Evolutionary conservation across 768 basidiomycete genomes (phyloP).

Genomic region (Kondoa malvinella): DNA sequence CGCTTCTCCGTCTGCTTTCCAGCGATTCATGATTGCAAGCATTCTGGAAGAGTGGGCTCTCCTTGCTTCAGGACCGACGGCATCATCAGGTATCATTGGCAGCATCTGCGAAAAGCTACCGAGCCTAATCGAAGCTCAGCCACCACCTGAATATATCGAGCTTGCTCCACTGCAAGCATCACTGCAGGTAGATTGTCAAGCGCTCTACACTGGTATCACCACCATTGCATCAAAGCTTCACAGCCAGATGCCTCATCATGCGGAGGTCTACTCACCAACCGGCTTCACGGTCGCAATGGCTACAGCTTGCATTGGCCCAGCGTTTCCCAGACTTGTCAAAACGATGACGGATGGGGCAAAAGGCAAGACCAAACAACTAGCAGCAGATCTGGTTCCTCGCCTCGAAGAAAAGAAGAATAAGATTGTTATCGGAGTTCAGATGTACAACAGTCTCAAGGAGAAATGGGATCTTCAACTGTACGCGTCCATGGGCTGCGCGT

Average conservation of each 20-base stretch:
- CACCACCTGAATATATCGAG: slow-evolving; percentile 38
- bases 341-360: not conserved
- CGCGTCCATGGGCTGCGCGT: slow-evolving; percentile 76
- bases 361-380: not conserved
- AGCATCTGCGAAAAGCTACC: slow-evolving; percentile 25
- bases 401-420: slow-evolving; percentile 60
- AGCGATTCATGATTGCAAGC: slow-evolving; percentile 67
- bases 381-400: slow-evolving; percentile 40
- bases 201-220: not conserved
- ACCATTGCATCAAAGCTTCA: not conserved
- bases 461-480: slow-evolving; percentile 74
- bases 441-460: slow-evolving; percentile 62
- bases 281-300: slow-evolving; percentile 64
- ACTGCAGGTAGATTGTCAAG: not conserved
- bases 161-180: slow-evolving; percentile 29
- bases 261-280: slow-evolving; percentile 56
- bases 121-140: slow-evolving; percentile 26
- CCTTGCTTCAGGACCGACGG: not conserved
- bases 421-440: slow-evolving; percentile 53
- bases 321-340: not conserved
- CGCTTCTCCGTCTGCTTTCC: slow-evolving; percentile 75
- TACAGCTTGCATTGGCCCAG: slow-evolving; percentile 45
- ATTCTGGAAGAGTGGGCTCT: slow-evolving; percentile 83
- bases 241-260: slow-evolving; percentile 31
- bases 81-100: slow-evolving; percentile 25